These are phyloP conservation scores for Fusarium udum DNA, from an alignment of 2,329 filamentous ascomycete species.

Conservation along the genomic window DNA sequence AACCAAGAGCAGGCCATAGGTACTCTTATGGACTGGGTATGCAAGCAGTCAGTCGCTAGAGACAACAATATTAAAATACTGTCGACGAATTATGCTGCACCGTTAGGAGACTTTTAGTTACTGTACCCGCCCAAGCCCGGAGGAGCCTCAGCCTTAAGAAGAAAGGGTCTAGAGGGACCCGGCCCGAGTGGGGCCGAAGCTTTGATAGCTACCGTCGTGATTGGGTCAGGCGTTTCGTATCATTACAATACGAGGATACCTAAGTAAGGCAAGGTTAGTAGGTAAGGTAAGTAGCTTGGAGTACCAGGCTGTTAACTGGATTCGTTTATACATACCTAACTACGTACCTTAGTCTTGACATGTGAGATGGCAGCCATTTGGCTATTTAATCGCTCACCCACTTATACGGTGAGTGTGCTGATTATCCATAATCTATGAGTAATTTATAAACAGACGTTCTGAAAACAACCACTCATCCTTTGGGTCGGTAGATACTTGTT, in stretches of 20 bases:
- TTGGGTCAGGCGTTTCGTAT: background rate
- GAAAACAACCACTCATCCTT: background rate
- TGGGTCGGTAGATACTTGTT: background rate
- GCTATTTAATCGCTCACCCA: background rate
- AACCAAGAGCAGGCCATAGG: background rate
- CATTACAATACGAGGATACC: background rate
- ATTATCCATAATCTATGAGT: background rate
- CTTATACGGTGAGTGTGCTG: background rate
- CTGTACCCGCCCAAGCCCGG: background rate
- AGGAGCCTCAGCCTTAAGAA: background rate
- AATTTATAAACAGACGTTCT: too few relatives aligned
- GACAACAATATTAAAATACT: constrained; percentile 3
- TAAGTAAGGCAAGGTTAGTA: background rate
- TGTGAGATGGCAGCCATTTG: background rate
- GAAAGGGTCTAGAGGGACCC: constrained; percentile 7
- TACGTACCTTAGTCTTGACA: background rate
- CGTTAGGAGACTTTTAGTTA: background rate
- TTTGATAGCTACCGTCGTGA: background rate
- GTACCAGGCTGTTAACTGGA: background rate
- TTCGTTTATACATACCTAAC: background rate
- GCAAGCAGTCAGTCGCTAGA: constrained; percentile 6
- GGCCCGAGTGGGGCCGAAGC: constrained; percentile 26
- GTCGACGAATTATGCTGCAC: background rate
- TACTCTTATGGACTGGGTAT: background rate
- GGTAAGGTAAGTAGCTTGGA: background rate